Evolutionary conservation across 2,329 filamentous ascomycete genomes (phyloP).

Genomic region (Aspergillus sojae): DNA sequence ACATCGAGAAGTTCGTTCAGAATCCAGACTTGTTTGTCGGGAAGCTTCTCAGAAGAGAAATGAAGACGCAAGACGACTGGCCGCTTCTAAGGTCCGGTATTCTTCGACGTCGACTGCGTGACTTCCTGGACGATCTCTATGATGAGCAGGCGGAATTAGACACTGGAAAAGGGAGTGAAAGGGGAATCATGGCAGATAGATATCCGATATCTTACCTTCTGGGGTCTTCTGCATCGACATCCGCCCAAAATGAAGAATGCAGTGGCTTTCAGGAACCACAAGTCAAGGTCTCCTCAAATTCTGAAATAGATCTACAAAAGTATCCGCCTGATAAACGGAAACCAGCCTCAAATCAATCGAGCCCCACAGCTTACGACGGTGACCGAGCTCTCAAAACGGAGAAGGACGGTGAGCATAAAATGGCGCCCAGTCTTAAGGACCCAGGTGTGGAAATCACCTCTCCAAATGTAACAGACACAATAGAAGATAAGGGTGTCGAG

Average conservation of each 20-base stretch:
- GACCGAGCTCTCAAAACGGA: not conserved
- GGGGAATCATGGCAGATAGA: conserved; percentile 34
- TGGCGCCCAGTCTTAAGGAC: not conserved
- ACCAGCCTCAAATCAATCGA: not conserved
- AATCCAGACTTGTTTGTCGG: conserved; percentile 71
- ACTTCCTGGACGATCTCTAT: conserved; percentile 66
- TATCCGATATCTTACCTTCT: conserved; percentile 37
- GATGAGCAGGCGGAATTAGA: conserved; percentile 53
- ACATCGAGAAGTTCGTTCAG: conserved; percentile 78
- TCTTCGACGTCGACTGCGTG: conserved; percentile 67
- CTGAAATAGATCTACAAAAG: not conserved
- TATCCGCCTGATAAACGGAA: not conserved
- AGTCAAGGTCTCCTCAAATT: not conserved
- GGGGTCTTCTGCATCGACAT: conserved; percentile 15
- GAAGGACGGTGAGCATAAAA: not conserved
- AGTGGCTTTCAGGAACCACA: not conserved
- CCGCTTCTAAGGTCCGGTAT: conserved; percentile 55
- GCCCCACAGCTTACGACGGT: not conserved
- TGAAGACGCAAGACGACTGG: conserved; percentile 60
- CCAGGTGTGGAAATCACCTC: not conserved
- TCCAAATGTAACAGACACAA: not conserved
- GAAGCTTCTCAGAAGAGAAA: conserved; percentile 66
- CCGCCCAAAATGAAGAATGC: not conserved
- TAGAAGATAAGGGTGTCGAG: conserved; percentile 12
- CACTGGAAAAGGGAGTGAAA: conserved; percentile 40